A percentile compares a stretch with the other conserved stretches of the same genome.
phyloP scores from a whole-genome alignment of 768 basidiomycete species.

The Peribolospora kevripleyi region DNA sequence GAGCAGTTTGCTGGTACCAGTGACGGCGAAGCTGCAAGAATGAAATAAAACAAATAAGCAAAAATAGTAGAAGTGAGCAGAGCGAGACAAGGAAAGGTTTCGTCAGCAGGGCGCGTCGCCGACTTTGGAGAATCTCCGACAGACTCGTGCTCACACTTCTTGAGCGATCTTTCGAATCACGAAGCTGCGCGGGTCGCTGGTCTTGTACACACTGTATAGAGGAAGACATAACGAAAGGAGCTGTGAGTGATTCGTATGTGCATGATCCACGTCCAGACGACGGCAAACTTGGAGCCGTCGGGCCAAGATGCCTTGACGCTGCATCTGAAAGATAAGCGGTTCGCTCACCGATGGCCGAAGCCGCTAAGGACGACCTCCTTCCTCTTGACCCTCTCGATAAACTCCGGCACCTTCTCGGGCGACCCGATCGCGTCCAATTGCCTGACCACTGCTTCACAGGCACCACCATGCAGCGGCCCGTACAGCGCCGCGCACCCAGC shows the following conservation, averaged over 20 bases:
- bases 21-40: conserved; percentile 26
- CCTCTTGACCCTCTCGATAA: conserved; percentile 63
- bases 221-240: not conserved
- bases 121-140: too few species aligned
- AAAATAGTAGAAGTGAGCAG: not conserved
- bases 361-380: conserved; percentile 73
- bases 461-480: conserved; percentile 28
- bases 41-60: conserved; percentile 4
- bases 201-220: conserved; percentile 39
- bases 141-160: conserved; percentile 36
- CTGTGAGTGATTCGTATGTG: too few species aligned
- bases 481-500: conserved; percentile 74
- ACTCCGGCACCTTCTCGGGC: conserved; percentile 27
- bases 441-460: conserved; percentile 44
- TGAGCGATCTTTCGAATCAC: conserved; percentile 75
- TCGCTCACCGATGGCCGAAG: conserved; percentile 53
- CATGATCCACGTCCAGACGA: too few species aligned
- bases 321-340: not conserved
- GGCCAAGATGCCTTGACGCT: too few species aligned
- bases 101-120: too few species aligned
- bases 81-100: too few species aligned
- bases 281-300: too few species aligned
- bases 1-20: conserved; percentile 58
- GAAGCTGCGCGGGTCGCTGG: conserved; percentile 65
- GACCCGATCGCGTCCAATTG: conserved; percentile 76